phyloP scores from a whole-genome alignment of 768 basidiomycete genomes.

The Kondoa subrosea region DNA sequence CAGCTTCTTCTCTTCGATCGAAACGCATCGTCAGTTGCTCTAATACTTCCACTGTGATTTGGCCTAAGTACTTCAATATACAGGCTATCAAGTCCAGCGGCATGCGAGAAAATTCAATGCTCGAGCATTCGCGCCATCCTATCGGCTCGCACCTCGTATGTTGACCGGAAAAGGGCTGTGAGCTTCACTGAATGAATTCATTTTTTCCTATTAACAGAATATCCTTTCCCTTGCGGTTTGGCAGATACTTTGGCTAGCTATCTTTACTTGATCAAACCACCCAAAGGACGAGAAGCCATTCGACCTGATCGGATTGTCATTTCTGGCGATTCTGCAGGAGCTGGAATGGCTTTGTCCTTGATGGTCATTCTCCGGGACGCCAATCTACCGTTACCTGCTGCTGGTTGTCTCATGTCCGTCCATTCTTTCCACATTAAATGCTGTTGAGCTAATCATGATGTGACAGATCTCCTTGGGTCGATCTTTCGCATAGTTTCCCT shows the following conservation, averaged over 20 bases:
- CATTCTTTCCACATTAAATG: not conserved
- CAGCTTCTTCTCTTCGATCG: slow-evolving; percentile 30
- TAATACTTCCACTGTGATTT: not conserved
- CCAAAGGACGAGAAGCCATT: slow-evolving; percentile 62
- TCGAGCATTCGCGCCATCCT: slow-evolving; percentile 38
- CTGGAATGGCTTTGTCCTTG: slow-evolving; percentile 63
- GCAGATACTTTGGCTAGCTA: slow-evolving; percentile 83
- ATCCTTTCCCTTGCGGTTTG: slow-evolving; percentile 58
- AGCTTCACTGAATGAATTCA: no score
- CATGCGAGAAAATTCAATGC: slow-evolving; percentile 85
- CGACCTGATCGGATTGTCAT: slow-evolving; percentile 66
- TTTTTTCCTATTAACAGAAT: no score
- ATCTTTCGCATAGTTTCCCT: slow-evolving; percentile 88
- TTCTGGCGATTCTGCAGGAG: slow-evolving; percentile 85
- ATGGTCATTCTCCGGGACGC: slow-evolving; percentile 70
- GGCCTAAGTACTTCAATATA: not conserved
- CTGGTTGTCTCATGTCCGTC: slow-evolving; percentile 51
- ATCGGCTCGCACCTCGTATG: slow-evolving; percentile 75
- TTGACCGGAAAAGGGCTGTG: slow-evolving; percentile 47
- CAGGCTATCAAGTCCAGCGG: slow-evolving; percentile 47
- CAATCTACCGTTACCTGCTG: slow-evolving; percentile 65
- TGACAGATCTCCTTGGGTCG: slow-evolving; percentile 58
- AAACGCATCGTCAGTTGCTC: slow-evolving; percentile 28
- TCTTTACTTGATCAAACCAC: slow-evolving; percentile 75
- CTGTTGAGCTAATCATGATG: not conserved